Percentiles rank a stretch among this genome's conserved stretches.
Evolutionary conservation across 2,329 filamentous ascomycete species (phyloP).

Genomic region (Amauroascus verrucosus): DNA sequence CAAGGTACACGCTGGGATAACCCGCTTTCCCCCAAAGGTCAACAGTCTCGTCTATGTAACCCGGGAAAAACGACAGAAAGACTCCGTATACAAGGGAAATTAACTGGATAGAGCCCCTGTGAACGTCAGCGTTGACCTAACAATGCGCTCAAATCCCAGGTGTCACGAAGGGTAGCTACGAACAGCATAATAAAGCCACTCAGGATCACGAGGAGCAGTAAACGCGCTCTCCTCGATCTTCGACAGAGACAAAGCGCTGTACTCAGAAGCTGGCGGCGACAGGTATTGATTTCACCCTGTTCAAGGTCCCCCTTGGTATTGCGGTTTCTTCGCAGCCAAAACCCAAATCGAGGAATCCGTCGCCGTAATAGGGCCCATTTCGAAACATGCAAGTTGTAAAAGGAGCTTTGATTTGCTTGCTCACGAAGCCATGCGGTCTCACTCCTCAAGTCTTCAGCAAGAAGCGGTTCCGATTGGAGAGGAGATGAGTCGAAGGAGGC

Average conservation of each 20-base stretch:
- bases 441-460: background rate
- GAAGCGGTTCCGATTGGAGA: background rate
- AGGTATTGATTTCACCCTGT: background rate
- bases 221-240: slow-evolving; percentile 6
- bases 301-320: background rate
- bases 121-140: background rate
- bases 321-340: background rate
- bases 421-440: background rate
- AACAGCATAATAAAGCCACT: slow-evolving; percentile 6
- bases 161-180: background rate
- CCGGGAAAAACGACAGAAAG: slow-evolving; percentile 33
- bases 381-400: background rate
- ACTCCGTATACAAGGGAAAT: slow-evolving; percentile 31
- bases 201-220: background rate
- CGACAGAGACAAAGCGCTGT: slow-evolving; percentile 1
- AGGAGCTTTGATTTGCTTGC: background rate
- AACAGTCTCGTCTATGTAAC: slow-evolving; percentile 29
- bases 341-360: background rate
- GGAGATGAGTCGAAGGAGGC: background rate
- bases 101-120: slow-evolving; percentile 35
- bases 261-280: background rate
- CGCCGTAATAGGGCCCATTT: background rate
- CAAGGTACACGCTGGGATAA: slow-evolving; percentile 27
- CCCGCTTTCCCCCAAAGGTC: slow-evolving; percentile 34
- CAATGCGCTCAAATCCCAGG: background rate